Conservation (phyloP, 1,284 basidiomycete genomes). For the Leccinum subspadiceum region DNA sequence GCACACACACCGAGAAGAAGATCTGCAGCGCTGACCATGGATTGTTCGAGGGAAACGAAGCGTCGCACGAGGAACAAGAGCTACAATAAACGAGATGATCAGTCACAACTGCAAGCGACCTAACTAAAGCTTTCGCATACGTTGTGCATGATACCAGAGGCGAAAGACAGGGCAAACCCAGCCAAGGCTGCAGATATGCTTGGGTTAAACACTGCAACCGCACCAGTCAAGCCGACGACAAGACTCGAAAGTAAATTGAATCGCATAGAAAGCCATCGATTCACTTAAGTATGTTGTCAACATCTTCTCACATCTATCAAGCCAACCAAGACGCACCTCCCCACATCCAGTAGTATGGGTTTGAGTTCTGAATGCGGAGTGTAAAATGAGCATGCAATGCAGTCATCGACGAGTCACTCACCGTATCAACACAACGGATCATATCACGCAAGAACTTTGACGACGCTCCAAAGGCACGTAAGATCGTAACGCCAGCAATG, state of each 20-base stretch:
- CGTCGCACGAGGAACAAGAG: slow-evolving; percentile 59
- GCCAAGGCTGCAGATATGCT: slow-evolving; percentile 76
- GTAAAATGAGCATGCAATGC: not conserved
- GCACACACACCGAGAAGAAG: not conserved
- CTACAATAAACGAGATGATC: slow-evolving; percentile 33
- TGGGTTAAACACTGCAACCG: slow-evolving; percentile 67
- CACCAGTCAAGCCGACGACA: slow-evolving; percentile 71
- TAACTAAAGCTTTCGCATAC: slow-evolving; percentile 41
- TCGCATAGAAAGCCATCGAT: slow-evolving; percentile 70
- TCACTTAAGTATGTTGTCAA: slow-evolving; percentile 46
- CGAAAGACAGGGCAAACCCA: slow-evolving; percentile 84
- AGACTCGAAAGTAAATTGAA: slow-evolving; percentile 80
- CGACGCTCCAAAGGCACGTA: slow-evolving; percentile 86
- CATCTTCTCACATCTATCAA: not conserved
- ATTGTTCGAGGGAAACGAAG: slow-evolving; percentile 86
- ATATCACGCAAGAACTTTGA: slow-evolving; percentile 86
- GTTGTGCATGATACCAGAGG: slow-evolving; percentile 71
- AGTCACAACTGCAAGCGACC: slow-evolving; percentile 21
- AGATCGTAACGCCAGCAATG: slow-evolving; percentile 82
- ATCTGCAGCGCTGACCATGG: slow-evolving; percentile 60
- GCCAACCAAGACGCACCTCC: slow-evolving; percentile 47
- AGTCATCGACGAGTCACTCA: slow-evolving; percentile 33
- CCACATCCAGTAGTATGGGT: slow-evolving; percentile 84
- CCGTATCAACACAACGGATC: slow-evolving; percentile 81
- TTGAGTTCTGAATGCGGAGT: slow-evolving; percentile 54